Base-by-base conservation (phyloP, 2,329 filamentous ascomycete genomes). In the Chaetoscypha palmicola region DNA sequence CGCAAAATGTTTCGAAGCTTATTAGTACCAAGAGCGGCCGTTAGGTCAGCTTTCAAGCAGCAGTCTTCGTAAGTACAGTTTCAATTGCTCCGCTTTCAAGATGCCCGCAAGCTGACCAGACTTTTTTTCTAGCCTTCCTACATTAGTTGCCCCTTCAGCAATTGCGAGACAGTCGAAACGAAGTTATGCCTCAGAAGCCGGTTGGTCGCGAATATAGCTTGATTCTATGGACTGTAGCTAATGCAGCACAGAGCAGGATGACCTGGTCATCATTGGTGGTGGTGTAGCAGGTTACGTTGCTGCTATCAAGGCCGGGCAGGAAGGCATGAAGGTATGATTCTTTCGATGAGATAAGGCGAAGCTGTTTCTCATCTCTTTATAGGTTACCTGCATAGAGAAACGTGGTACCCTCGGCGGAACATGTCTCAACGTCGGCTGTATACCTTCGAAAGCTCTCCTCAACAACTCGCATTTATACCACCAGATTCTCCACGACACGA, bases 391-490 rank as follows among this genome's bases (percentile, higher is more conserved):
- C 71, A 94, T 98, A 72, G 92, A 98, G 73, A 98, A 98, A 79
- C 88, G 92, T 65, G 92, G 92, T 58, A 76, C 80, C 49, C 82
- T 98, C 60, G 92, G 92, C 62, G 92, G 92, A 66, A 98, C 92
- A 62, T 98, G 92, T 75, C 74, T 98, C 62, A 98, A 98, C 68
- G 92, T 98, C 63, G 92, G 92, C 71, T 98, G 92, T 73, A 98
- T 98, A 65, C 92, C 92, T 56, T 98, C 92, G 55, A 98, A 98
- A 73, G 96, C 92, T 52, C 87, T 98, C 58, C 86, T 98, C 68
- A 98, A 97, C 82, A 97, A 97, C 77, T 96, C 92, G 60, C 89
- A 96, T 68, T 79, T 97, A 49, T 97, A 97, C 76, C 91, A 97
- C 74, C 85, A 90, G 71, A 85, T 96, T 63, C 79, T 94, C 50